Evolutionary conservation across 257 asterid genomes (phyloP).

Genomic region (Dorcoceras hygrometricum): DNA sequence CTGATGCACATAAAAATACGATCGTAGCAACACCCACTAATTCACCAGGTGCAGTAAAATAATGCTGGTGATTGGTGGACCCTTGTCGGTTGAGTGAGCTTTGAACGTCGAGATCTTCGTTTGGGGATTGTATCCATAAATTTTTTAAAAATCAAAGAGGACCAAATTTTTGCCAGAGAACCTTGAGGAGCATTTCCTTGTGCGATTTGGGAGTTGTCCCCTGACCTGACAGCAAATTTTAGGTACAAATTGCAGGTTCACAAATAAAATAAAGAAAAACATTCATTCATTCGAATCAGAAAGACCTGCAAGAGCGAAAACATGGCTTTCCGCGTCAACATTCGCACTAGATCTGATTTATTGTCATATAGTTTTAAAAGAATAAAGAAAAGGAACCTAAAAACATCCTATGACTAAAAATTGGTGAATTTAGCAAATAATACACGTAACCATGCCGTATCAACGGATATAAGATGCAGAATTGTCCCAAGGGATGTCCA

Average conservation of each 20-base stretch:
- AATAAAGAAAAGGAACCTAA: not conserved
- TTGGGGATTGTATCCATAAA: no score
- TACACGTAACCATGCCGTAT: slow-evolving; percentile 11
- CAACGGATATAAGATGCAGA: slow-evolving; percentile 25
- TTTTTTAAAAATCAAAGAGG: no score
- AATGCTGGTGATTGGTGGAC: not conserved
- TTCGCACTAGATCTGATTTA: not conserved
- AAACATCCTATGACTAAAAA: slow-evolving; percentile 24
- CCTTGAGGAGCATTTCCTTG: not conserved
- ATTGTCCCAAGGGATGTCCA: slow-evolving; percentile 15
- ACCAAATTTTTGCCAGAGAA: no score
- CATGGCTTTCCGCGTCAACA: not conserved
- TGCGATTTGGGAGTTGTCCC: not conserved
- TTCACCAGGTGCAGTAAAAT: not conserved
- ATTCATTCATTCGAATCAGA: no score
- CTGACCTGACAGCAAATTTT: not conserved
- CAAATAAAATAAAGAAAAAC: no score
- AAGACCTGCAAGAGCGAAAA: not conserved
- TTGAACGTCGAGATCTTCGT: not conserved
- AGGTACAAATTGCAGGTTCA: not conserved
- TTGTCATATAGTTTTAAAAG: not conserved
- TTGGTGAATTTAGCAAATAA: slow-evolving; percentile 27
- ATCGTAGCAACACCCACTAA: not conserved
- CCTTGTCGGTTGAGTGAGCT: not conserved
- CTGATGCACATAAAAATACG: no score